Conservation (phyloP, 495 filamentous ascomycete genomes). For the Talaromyces borbonicus region DNA sequence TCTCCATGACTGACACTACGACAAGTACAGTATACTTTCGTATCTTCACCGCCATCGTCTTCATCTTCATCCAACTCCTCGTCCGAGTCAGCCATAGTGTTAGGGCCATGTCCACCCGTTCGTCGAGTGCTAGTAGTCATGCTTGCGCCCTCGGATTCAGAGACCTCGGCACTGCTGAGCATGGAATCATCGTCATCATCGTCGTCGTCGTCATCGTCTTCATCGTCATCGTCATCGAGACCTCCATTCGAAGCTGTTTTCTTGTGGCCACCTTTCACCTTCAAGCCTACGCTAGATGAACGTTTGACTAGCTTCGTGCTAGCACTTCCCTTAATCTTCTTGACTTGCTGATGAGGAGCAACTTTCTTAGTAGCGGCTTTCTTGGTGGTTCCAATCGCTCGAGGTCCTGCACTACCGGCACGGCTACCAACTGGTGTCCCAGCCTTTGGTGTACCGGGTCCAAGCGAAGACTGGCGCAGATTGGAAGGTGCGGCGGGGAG, state of each 20-base stretch:
- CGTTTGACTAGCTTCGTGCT: constrained; percentile 46
- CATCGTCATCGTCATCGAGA: constrained; percentile 58
- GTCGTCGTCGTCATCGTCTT: too few species aligned
- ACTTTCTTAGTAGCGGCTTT: constrained; percentile 55
- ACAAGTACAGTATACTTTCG: constrained; percentile 85
- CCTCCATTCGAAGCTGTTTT: constrained; percentile 49
- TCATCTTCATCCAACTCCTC: constrained; percentile 62
- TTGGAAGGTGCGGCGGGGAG: constrained; percentile 61
- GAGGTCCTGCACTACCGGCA: constrained; percentile 64
- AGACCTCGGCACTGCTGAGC: constrained; percentile 41
- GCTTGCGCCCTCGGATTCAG: constrained; percentile 26
- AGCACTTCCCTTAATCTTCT: constrained; percentile 34
- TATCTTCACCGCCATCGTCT: constrained; percentile 80
- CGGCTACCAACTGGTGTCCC: constrained; percentile 52
- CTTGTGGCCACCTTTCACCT: constrained; percentile 34
- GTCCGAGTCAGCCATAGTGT: constrained; percentile 16
- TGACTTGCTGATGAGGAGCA: constrained; percentile 55
- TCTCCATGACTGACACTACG: constrained; percentile 89
- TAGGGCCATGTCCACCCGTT: neutral
- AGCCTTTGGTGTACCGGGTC: constrained; percentile 78
- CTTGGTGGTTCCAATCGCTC: constrained; percentile 31
- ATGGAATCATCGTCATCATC: constrained; percentile 54
- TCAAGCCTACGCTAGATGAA: constrained; percentile 31
- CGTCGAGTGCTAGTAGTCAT: constrained; percentile 10
- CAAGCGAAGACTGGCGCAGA: constrained; percentile 71